Percentiles rank a stretch among this genome's conserved stretches.
These are phyloP conservation scores for Chloromonas sp. DNA, from an alignment of 163 green algal genomes.

Conservation along the genomic window DNA sequence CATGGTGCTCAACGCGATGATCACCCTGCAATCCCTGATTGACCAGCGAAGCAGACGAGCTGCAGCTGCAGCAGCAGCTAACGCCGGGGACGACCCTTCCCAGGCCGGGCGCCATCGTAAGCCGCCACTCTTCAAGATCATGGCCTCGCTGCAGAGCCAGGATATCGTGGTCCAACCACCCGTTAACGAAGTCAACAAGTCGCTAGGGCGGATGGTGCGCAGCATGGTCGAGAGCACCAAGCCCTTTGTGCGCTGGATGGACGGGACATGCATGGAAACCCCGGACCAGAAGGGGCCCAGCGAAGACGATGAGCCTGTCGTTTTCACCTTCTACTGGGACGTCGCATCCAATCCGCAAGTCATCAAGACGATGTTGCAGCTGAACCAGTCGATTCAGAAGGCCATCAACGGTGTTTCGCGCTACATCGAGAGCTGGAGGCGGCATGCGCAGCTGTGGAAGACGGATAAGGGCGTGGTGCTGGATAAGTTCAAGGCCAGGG, in stretches of 20 bases:
- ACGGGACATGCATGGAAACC: constrained; percentile 82
- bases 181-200: constrained; percentile 72
- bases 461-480: constrained; percentile 65
- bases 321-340: constrained; percentile 82
- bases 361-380: constrained; percentile 67
- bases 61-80: background rate
- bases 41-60: constrained; percentile 28
- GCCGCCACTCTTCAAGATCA: constrained; percentile 41
- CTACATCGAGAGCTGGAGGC: constrained; percentile 55
- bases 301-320: constrained; percentile 79
- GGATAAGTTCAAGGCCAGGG: constrained; percentile 77
- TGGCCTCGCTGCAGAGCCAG: constrained; percentile 56
- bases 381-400: constrained; percentile 68
- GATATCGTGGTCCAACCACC: constrained; percentile 81
- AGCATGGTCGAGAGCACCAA: constrained; percentile 72
- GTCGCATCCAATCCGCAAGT: constrained; percentile 66
- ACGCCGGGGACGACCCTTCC: background rate
- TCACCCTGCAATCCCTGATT: constrained; percentile 55
- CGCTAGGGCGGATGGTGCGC: constrained; percentile 55
- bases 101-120: background rate
- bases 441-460: constrained; percentile 76
- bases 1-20: constrained; percentile 70
- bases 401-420: constrained; percentile 49
- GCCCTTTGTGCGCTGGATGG: constrained; percentile 88
- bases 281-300: constrained; percentile 49